These are phyloP conservation scores for Teunomyces funiuensis DNA, from an alignment of 805 yeast species.

Conservation along the genomic window DNA sequence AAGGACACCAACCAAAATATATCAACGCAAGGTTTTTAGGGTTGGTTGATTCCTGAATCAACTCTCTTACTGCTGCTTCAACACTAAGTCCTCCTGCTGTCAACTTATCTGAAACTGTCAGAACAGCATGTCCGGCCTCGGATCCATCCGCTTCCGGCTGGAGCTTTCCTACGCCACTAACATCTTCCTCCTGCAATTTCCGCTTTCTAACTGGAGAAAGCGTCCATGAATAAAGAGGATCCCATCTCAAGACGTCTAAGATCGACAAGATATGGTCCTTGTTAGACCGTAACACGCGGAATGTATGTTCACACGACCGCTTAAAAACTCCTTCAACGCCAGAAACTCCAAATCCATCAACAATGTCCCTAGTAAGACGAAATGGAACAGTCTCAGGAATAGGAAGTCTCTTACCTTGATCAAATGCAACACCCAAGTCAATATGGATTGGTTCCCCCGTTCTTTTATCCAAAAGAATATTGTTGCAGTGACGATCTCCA, in stretches of 20 bases:
- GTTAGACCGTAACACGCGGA: conserved; percentile 63
- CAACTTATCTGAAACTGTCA: conserved; percentile 69
- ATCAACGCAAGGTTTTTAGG: conserved; percentile 67
- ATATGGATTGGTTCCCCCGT: conserved; percentile 95
- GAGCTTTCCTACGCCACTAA: conserved; percentile 13
- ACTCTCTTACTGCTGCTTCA: conserved; percentile 81
- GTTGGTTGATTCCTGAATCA: conserved; percentile 75
- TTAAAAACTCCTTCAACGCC: conserved; percentile 79
- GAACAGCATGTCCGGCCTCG: conserved; percentile 80
- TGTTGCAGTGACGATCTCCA: conserved; percentile 94
- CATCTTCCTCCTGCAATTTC: conserved; percentile 48
- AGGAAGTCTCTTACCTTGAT: conserved; percentile 80
- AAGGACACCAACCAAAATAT: conserved; percentile 85
- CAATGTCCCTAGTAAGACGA: conserved; percentile 82
- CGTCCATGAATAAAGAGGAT: conserved; percentile 91
- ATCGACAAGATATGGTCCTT: conserved; percentile 73
- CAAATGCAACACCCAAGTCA: conserved; percentile 95
- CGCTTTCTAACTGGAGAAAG: conserved; percentile 70
- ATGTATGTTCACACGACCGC: conserved; percentile 70
- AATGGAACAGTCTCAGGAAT: conserved; percentile 95
- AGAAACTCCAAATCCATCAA: conserved; percentile 91
- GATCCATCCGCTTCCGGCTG: conserved; percentile 45
- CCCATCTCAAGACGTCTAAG: conserved; percentile 83
- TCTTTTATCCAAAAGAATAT: conserved; percentile 74
- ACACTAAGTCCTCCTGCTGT: conserved; percentile 65